These are phyloP conservation scores for Cladophialophora immunda DNA, from an alignment of 2,329 filamentous ascomycete species.

Conservation along the genomic window DNA sequence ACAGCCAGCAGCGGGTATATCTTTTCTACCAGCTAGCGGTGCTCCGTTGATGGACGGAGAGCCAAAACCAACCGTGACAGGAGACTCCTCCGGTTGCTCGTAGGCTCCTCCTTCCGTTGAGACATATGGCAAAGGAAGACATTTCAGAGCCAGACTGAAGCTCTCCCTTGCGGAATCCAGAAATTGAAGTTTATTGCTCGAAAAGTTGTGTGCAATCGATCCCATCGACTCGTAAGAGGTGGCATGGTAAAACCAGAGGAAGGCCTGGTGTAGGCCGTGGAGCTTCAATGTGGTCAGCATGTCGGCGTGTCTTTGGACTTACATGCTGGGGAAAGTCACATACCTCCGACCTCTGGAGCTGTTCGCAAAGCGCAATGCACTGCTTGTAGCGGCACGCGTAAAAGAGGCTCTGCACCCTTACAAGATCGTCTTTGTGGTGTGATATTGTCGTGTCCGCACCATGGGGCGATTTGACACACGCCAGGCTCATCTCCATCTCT, in stretches of 20 bases:
- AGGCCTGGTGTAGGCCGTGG: constrained; percentile 37
- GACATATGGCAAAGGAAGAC: constrained; percentile 36
- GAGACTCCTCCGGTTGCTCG: constrained; percentile 25
- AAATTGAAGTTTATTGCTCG: constrained; percentile 36
- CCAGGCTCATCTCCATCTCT: constrained; percentile 15
- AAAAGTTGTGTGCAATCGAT: constrained; percentile 39
- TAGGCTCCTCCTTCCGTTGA: constrained; percentile 25
- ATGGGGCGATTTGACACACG: constrained; percentile 12
- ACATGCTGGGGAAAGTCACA: background rate
- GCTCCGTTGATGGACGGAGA: background rate
- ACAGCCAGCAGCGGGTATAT: background rate
- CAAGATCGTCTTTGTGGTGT: constrained; percentile 29
- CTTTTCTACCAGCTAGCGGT: background rate
- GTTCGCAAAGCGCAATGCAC: constrained; percentile 35
- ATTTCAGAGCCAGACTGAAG: constrained; percentile 32
- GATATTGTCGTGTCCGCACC: constrained; percentile 18
- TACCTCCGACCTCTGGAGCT: constrained; percentile 31
- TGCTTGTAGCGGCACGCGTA: constrained; percentile 35
- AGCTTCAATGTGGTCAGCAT: constrained; percentile 23
- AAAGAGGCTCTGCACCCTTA: constrained; percentile 33
- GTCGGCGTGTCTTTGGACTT: background rate
- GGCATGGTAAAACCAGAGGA: constrained; percentile 41
- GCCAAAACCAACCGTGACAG: background rate
- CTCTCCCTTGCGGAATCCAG: constrained; percentile 36
- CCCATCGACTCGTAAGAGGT: constrained; percentile 40